These are phyloP conservation scores for Litsea cubeba DNA, from an alignment of 164 flowering plant species.

Conservation along the genomic window DNA sequence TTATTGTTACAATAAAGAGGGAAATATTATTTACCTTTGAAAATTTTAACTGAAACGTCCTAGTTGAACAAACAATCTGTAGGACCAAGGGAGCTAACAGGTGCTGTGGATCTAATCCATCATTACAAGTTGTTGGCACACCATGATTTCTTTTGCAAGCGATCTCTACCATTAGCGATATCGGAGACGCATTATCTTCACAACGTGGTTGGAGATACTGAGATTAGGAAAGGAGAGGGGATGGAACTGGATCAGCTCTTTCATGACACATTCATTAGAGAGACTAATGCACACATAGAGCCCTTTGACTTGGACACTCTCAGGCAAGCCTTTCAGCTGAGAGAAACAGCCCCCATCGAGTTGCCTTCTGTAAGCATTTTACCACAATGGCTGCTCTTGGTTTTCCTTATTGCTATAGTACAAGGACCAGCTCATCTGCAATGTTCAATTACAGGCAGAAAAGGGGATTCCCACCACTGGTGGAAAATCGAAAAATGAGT, in stretches of 20 bases:
- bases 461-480: constrained; percentile 62
- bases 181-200: constrained; percentile 86
- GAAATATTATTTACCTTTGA: no score
- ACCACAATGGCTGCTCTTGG: neutral
- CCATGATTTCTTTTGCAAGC: constrained; percentile 82
- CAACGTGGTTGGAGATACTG: constrained; percentile 85
- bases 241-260: constrained; percentile 86
- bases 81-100: constrained; percentile 85
- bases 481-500: constrained; percentile 49
- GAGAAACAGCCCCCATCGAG: constrained; percentile 59
- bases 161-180: constrained; percentile 63
- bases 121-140: constrained; percentile 71
- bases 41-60: neutral
- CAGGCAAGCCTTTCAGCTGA: constrained; percentile 63
- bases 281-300: constrained; percentile 47
- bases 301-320: constrained; percentile 73
- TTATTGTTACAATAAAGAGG: neutral
- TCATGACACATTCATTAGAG: constrained; percentile 37
- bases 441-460: constrained; percentile 39
- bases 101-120: constrained; percentile 78
- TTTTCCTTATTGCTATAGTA: neutral
- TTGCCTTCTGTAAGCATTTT: constrained; percentile 54
- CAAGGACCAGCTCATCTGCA: neutral
- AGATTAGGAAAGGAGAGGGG: constrained; percentile 85
- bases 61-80: constrained; percentile 3